Evolutionary conservation across 805 yeast species (phyloP).

Genomic region (Monosporozyma aquatica): DNA sequence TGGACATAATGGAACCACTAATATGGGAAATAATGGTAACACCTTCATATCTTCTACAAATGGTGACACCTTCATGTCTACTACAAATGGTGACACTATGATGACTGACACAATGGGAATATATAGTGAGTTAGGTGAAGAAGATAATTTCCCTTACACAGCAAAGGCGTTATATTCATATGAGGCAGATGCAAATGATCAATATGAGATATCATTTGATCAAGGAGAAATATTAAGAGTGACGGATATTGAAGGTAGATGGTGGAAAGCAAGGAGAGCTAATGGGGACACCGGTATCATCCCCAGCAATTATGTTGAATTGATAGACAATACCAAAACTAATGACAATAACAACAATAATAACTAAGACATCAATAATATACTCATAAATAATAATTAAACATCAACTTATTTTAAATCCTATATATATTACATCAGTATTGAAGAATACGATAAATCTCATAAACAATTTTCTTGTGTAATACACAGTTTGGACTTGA

Average conservation of each 20-base stretch:
- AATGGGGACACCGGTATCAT: constrained; percentile 94
- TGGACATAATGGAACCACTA: not conserved
- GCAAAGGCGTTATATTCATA: constrained; percentile 84
- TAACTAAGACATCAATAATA: not conserved
- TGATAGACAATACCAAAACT: constrained; percentile 34
- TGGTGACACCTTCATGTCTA: constrained; percentile 11
- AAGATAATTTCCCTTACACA: constrained; percentile 56
- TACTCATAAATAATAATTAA: constrained; percentile 14
- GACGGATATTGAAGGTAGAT: constrained; percentile 86
- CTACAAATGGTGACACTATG: constrained; percentile 28
- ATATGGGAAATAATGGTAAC: not conserved
- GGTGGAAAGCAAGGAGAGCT: constrained; percentile 95
- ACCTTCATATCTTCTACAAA: too few relatives aligned
- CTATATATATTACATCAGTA: not conserved
- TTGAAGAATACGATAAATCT: too few relatives aligned
- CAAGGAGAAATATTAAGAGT: constrained; percentile 90
- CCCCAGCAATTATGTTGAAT: constrained; percentile 87
- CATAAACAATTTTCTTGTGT: too few relatives aligned
- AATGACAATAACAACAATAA: constrained; percentile 8
- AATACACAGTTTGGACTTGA: too few relatives aligned
- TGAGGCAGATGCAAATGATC: constrained; percentile 85
- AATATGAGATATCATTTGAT: constrained; percentile 80
- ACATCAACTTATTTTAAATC: too few relatives aligned
- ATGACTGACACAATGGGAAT: constrained; percentile 30
- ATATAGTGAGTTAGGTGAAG: constrained; percentile 31